phyloP scores from a whole-genome alignment of 768 basidiomycete genomes.

The Tubosaeta sp. region DNA sequence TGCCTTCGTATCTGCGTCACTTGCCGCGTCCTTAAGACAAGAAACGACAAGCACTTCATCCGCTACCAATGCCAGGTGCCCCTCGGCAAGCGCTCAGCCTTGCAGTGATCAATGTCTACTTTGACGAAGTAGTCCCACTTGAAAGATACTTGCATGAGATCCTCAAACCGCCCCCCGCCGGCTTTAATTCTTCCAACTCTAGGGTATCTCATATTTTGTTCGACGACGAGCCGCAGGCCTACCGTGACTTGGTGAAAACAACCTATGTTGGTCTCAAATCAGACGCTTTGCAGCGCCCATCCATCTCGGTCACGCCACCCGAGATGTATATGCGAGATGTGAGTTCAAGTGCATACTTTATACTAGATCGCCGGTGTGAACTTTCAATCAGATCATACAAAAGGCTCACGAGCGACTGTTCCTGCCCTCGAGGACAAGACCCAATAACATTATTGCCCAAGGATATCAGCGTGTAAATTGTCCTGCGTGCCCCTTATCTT shows the following conservation, averaged over 20 bases:
- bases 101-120: conserved; percentile 42
- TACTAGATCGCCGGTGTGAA: not conserved
- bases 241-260: conserved; percentile 37
- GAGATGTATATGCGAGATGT: conserved; percentile 56
- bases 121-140: conserved; percentile 36
- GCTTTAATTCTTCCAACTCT: conserved; percentile 11
- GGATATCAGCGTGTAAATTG: conserved; percentile 59
- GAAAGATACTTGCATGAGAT: conserved; percentile 38
- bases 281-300: conserved; percentile 15
- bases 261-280: conserved; percentile 43
- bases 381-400: conserved; percentile 49
- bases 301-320: conserved; percentile 33
- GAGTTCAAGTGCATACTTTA: conserved; percentile 10
- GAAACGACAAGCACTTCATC: not conserved
- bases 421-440: conserved; percentile 30
- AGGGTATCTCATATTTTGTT: conserved; percentile 2
- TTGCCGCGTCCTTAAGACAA: not conserved
- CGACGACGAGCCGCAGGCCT: conserved; percentile 26
- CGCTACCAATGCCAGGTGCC: too few species aligned
- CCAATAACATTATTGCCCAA: conserved; percentile 57
- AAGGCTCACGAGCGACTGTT: conserved; percentile 56
- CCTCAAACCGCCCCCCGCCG: conserved; percentile 18
- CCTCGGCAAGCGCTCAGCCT: conserved; percentile 17
- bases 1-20: not conserved
- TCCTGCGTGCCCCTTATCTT: not conserved